Evolutionary conservation across 2,329 filamentous ascomycete genomes (phyloP), one percentile per base, ranked within the genome.

Genomic region (Fusarium austroafricanum): DNA sequence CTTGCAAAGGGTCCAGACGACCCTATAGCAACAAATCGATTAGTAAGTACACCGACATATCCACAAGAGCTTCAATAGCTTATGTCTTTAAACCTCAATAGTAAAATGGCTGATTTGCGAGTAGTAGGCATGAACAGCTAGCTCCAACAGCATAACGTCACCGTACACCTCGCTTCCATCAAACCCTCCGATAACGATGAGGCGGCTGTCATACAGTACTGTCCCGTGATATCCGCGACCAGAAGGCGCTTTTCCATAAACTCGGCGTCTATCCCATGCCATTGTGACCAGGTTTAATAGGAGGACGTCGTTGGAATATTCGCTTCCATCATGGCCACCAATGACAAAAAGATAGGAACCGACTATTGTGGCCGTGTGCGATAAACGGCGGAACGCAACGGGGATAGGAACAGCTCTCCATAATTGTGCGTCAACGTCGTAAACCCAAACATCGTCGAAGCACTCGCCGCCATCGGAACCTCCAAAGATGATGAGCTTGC

Each of bases 391-490:
- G 75, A 84, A 90, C n/a, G 87, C 86, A 35, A 86, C 75, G 20
- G 87, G 83, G 23, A 90, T 88, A 58, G 81, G 76, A 55, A 90
- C 89, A 9, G 81, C 74, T 62, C 84, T 86, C 87, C 90, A 92
- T 23, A 81, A 68, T 59, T 85, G 82, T 38, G 82, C 84, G 50
- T 91, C 89, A 8, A 91, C 86, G 74, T 92, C 89, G 78, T 90
- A 91, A 29, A 92, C 86, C 89, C 89, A 92, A 39, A 92, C 89
- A 73, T 92, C 89, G 75, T 89, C 86, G 78, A 92, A 92, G 78
- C 89, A 92, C 77, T 91, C 89, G 51, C 87, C 88, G 67, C 89
- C 89, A 75, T 92, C 89, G 5, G 87, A 90, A 33, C 89, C 89
- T 38, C 89, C 89, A 75, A 87, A 91, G 71, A 92, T 88, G 76